Conservation (phyloP, 352 stramenopile species). For the Phytophthora cryptogea region DNA sequence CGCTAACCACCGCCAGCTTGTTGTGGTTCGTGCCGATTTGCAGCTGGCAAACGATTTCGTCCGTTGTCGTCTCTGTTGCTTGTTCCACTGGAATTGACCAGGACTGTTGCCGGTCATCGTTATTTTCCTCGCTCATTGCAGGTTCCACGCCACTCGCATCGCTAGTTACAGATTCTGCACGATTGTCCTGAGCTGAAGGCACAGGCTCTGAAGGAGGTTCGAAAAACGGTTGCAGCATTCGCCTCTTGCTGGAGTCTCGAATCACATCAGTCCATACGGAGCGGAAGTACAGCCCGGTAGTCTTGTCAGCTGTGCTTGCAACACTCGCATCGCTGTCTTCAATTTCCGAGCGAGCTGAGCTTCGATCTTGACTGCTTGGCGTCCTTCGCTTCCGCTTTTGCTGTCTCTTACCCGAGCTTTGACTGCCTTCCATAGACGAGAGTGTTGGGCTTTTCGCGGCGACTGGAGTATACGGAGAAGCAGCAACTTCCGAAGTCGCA, state of each 20-base stretch:
- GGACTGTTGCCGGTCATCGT: neutral
- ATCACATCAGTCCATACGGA: constrained; percentile 21
- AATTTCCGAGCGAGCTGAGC: neutral
- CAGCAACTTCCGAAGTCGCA: constrained; percentile 1
- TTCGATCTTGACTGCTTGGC: neutral
- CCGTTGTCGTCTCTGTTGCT: constrained; percentile 32
- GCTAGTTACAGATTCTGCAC: neutral
- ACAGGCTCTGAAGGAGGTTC: constrained; percentile 2
- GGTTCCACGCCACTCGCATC: neutral
- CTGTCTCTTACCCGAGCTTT: constrained; percentile 6
- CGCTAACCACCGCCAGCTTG: constrained; percentile 34
- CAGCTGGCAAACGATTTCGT: constrained; percentile 37
- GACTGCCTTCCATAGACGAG: neutral
- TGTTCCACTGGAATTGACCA: constrained; percentile 8
- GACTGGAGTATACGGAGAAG: neutral
- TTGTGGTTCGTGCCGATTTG: constrained; percentile 41
- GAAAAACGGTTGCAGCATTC: constrained; percentile 30
- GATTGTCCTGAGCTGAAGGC: constrained; percentile 7
- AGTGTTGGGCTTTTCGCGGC: neutral
- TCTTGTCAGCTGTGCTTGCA: neutral
- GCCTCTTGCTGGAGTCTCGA: constrained; percentile 21
- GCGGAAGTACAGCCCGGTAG: constrained; percentile 28
- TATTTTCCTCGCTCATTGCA: neutral
- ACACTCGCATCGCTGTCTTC: constrained; percentile 2
- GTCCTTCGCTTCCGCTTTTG: constrained; percentile 24